These are phyloP conservation scores for Paecilomyces sp. DNA, from an alignment of 2,329 filamentous ascomycete genomes.

Conservation along the genomic window DNA sequence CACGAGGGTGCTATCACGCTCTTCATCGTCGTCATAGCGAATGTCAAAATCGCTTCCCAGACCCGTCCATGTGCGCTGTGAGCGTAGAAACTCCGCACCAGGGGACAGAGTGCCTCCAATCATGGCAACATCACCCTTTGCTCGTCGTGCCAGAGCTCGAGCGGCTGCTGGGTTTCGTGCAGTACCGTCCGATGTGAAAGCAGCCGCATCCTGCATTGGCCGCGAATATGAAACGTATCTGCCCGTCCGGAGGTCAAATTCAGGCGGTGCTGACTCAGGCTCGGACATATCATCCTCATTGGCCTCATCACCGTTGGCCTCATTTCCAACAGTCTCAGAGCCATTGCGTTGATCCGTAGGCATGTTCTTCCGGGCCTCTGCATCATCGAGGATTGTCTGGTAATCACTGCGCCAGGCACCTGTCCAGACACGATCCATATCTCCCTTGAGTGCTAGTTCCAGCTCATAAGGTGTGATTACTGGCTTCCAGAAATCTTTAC, in stretches of 20 bases:
- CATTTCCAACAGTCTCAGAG: slow-evolving; percentile 16
- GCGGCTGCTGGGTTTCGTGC: slow-evolving; percentile 20
- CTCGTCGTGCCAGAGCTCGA: slow-evolving; percentile 54
- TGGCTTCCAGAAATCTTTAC: slow-evolving; percentile 78
- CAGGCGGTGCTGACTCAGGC: slow-evolving; percentile 63
- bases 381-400: slow-evolving; percentile 53
- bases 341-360: slow-evolving; percentile 18
- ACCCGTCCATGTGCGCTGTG: slow-evolving; percentile 82
- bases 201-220: slow-evolving; percentile 34
- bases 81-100: slow-evolving; percentile 77
- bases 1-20: slow-evolving; percentile 53
- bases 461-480: slow-evolving; percentile 95
- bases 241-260: slow-evolving; percentile 88
- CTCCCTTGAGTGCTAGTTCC: slow-evolving; percentile 65
- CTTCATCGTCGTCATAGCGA: slow-evolving; percentile 51
- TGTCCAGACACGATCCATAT: slow-evolving; percentile 74
- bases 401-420: slow-evolving; percentile 87
- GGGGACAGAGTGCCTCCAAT: slow-evolving; percentile 86
- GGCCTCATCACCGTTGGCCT: slow-evolving; percentile 35
- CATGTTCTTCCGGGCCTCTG: slow-evolving; percentile 13
- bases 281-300: slow-evolving; percentile 64
- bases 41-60: slow-evolving; percentile 77
- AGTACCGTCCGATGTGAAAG: slow-evolving; percentile 16
- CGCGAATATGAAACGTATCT: slow-evolving; percentile 68
- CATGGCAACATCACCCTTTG: slow-evolving; percentile 65